phyloP scores from a whole-genome alignment of 139 green algal genomes.

The Ettlia oleoabundans region DNA sequence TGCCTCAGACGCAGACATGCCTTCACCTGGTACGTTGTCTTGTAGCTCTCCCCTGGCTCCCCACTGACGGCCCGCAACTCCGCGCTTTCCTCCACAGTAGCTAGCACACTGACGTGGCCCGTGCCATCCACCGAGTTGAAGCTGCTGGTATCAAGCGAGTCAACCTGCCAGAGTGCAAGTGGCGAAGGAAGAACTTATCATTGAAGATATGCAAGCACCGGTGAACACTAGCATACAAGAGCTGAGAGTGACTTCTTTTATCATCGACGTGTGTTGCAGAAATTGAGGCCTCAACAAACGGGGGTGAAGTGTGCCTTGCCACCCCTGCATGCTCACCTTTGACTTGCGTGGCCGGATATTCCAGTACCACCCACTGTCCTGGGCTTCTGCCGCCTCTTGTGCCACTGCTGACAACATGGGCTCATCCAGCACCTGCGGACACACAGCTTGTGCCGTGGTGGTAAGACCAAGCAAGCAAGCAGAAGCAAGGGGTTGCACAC shows the following conservation, averaged over 20 bases:
- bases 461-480: not conserved
- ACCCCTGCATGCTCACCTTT: slow-evolving; percentile 9
- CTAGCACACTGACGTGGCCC: slow-evolving; percentile 24
- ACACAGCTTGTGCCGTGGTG: no score
- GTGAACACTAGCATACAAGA: not conserved
- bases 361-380: slow-evolving; percentile 69
- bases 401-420: slow-evolving; percentile 62
- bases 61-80: slow-evolving; percentile 42
- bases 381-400: slow-evolving; percentile 55
- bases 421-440: slow-evolving; percentile 55
- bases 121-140: not conserved
- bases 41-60: slow-evolving; percentile 43
- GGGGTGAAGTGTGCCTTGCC: not conserved
- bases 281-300: not conserved
- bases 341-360: slow-evolving; percentile 42
- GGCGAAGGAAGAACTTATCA: not conserved
- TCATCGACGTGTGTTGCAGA: not conserved
- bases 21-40: slow-evolving; percentile 34
- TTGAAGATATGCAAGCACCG: not conserved
- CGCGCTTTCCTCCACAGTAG: slow-evolving; percentile 43
- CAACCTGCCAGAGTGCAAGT: not conserved
- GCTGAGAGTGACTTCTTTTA: not conserved
- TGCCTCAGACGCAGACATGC: not conserved
- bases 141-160: not conserved
- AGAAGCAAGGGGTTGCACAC: not conserved